Conservation (phyloP, 352 stramenopile species). For the Blastocystis sp. region DNA sequence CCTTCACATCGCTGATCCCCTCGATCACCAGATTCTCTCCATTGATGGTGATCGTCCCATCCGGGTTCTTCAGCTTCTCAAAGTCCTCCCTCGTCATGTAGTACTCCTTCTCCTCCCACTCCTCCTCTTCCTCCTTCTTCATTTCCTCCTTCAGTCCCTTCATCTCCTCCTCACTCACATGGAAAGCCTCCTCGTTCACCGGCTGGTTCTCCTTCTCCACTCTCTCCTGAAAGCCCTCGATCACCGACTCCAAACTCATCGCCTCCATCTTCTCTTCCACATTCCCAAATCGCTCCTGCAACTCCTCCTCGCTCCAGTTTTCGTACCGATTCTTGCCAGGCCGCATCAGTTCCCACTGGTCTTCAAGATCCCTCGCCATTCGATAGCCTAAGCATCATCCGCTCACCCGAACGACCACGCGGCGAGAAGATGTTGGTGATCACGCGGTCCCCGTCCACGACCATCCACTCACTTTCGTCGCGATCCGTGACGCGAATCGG, state of each 20-base stretch:
- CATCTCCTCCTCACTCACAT: not conserved
- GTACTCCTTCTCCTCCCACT: slow-evolving; percentile 51
- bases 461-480: slow-evolving; percentile 60
- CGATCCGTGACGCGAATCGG: slow-evolving; percentile 56
- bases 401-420: not conserved
- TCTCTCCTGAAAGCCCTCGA: slow-evolving; percentile 26
- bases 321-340: slow-evolving; percentile 52
- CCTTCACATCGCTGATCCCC: slow-evolving; percentile 20
- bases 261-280: slow-evolving; percentile 63
- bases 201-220: slow-evolving; percentile 19
- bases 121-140: not conserved
- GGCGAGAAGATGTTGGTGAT: slow-evolving; percentile 67
- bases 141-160: not conserved
- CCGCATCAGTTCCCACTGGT: slow-evolving; percentile 62
- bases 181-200: not conserved
- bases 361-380: slow-evolving; percentile 43
- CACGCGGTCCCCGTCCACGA: slow-evolving; percentile 29
- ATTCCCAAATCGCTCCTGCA: slow-evolving; percentile 62
- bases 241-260: slow-evolving; percentile 3
- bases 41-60: slow-evolving; percentile 59
- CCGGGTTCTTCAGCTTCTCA: slow-evolving; percentile 19
- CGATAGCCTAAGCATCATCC: slow-evolving; percentile 27
- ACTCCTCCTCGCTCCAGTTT: slow-evolving; percentile 35
- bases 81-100: slow-evolving; percentile 62
- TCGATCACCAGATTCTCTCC: slow-evolving; percentile 33